Base-by-base conservation (phyloP, 2,329 filamentous ascomycete species). In the Furcasterigmium furcatum region DNA sequence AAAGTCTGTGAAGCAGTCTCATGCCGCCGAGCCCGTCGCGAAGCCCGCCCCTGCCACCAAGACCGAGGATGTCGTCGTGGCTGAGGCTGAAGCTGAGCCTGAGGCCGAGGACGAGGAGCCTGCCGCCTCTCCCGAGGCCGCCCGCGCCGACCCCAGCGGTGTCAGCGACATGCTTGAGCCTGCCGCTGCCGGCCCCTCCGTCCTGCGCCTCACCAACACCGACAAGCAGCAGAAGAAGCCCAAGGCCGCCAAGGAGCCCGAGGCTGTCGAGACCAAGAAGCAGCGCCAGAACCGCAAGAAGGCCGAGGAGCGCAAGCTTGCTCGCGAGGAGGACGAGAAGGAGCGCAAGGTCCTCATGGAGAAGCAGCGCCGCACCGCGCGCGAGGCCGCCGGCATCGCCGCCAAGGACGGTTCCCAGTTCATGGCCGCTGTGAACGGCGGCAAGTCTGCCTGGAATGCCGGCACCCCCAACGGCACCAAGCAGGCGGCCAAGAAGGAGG, bases 111-210 rank as follows among this genome's bases (percentile, higher is more conserved):
- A 76, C 24, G 88, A 92, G 34, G n/a, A 10, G 60, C 88, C 84
- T 13, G 74, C 77, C 46, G 73, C 74, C 38, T 91, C 88, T 10
- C 87, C 89, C 25, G 72, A 80, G 42, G 70, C 77, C 19, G 62
- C 57, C 29, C 72, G 80, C n/a, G 74, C 72, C 13, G 76, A 80
- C 47, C 76, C 79, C 48, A 82, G 79, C 45, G 88, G 88, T 61
- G 82, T 96, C 46, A 87, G 87, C 45, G 92, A 96, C 67, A 97
- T 97, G 92, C 83, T 97, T 14, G 91, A 95, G 67, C 74, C 86
- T 41, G 69, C 80, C 36, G 66, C 80, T 3, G 63, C 82, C 32
- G 86, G 82, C 44, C 87, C 90, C 20, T 84, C 84, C 1, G 82
- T 95, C 40, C 74, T 96, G 50, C 88, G 88, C 50, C 74, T 97